Evolutionary conservation across 2,329 filamentous ascomycete species (phyloP).

Genomic region (Aspergillus quadrilineatus): DNA sequence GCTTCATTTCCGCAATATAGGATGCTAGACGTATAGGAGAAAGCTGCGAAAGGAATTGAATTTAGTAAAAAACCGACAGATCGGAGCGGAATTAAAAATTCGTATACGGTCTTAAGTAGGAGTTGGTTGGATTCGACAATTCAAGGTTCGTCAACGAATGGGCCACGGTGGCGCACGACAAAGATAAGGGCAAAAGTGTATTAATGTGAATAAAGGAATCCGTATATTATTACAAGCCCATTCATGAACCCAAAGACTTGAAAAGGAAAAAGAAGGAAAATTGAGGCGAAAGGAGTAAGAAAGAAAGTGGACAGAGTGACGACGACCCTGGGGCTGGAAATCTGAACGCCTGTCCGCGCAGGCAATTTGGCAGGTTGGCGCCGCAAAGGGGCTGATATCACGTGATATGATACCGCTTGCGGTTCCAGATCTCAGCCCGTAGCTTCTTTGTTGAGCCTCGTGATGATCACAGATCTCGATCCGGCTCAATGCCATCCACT

Average conservation of each 20-base stretch:
- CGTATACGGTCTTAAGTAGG: not conserved
- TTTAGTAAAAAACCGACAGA: not conserved
- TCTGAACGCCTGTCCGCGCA: conserved; percentile 4
- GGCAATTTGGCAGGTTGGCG: not conserved
- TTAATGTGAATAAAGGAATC: not conserved
- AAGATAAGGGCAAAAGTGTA: not conserved
- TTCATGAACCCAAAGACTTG: not conserved
- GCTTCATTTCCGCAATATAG: conserved; percentile 31
- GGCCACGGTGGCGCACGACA: conserved; percentile 16
- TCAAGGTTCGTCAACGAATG: conserved; percentile 11
- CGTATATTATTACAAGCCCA: not conserved
- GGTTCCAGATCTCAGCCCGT: not conserved
- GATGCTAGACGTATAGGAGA: not conserved
- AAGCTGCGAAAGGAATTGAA: not conserved
- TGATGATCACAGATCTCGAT: not conserved
- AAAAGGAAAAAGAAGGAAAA: conserved; percentile 3
- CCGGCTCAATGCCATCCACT: not conserved
- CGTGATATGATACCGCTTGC: conserved; percentile 18
- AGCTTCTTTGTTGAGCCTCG: not conserved
- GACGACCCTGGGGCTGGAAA: conserved; percentile 4
- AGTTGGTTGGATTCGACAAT: not conserved
- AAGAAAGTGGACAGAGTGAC: conserved; percentile 5
- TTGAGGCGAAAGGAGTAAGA: conserved; percentile 10
- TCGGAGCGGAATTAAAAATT: not conserved
- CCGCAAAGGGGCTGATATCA: conserved; percentile 23